Conservation (phyloP, 257 asterid genomes). For the Asclepias syriaca region DNA sequence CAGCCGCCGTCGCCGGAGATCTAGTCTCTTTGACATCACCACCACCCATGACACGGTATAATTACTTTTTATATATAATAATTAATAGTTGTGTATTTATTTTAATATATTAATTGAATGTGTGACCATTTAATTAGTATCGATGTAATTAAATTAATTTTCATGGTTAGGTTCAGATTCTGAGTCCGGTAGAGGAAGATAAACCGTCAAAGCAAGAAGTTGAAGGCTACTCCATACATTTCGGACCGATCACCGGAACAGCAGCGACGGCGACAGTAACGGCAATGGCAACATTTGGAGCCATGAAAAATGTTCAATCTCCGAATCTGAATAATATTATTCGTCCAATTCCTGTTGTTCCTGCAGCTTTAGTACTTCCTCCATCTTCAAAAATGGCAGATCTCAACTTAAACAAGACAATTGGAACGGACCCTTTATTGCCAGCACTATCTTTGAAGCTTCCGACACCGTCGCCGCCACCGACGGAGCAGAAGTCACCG, state of each 20-base stretch:
- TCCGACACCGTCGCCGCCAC: conserved; percentile 33
- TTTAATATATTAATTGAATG: no score
- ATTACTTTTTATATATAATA: no score
- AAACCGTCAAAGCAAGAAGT: conserved; percentile 37
- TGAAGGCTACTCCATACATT: conserved; percentile 25
- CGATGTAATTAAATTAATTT: not conserved
- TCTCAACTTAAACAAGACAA: conserved; percentile 52
- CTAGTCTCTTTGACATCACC: conserved; percentile 93
- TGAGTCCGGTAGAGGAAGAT: conserved; percentile 42
- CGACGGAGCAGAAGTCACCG: conserved; percentile 34
- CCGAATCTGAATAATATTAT: conserved; percentile 30
- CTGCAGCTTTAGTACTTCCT: conserved; percentile 44
- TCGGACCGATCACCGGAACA: conserved; percentile 26
- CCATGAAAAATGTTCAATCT: conserved; percentile 17
- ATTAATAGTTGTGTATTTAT: no score
- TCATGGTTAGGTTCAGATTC: conserved; percentile 49
- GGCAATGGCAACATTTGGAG: conserved; percentile 31
- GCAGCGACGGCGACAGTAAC: conserved; percentile 25
- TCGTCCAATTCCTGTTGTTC: conserved; percentile 61
- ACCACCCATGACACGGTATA: conserved; percentile 57
- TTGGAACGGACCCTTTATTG: conserved; percentile 22
- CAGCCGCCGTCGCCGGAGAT: conserved; percentile 86
- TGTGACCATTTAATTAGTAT: no score
- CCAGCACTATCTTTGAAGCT: conserved; percentile 49
- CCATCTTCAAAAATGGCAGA: conserved; percentile 77